Conservation (phyloP, 2,329 filamentous ascomycete species). For the Malbranchea cinnamomea region DNA sequence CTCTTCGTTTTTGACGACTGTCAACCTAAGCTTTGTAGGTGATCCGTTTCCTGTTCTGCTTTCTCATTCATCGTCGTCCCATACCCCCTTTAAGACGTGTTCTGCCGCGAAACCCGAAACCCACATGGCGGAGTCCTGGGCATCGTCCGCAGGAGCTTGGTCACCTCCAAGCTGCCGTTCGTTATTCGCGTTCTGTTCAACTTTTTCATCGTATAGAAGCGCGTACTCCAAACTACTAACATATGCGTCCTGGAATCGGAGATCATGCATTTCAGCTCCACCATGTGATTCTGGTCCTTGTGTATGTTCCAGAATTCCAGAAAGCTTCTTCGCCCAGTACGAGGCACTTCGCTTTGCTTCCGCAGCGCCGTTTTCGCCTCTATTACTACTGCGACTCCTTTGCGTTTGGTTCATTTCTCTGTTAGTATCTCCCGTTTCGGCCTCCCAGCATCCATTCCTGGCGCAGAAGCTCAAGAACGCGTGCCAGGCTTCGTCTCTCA, state of each 20-base stretch:
- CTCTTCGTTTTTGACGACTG: background rate
- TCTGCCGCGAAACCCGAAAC: constrained; percentile 10
- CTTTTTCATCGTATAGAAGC: constrained; percentile 12
- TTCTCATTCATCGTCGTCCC: constrained; percentile 3
- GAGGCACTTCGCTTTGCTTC: constrained; percentile 1
- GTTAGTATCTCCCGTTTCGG: constrained; percentile 6
- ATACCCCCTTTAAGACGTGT: constrained; percentile 8
- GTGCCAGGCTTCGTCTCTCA: constrained; percentile 24
- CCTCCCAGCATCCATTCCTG: constrained; percentile 22
- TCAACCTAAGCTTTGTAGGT: too few species aligned
- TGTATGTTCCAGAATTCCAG: too few species aligned
- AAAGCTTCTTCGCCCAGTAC: constrained; percentile 3
- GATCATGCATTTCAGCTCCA: background rate
- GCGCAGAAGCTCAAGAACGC: constrained; percentile 24
- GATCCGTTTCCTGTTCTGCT: too few species aligned
- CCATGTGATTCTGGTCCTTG: background rate
- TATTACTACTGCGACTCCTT: background rate
- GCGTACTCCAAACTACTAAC: constrained; percentile 14
- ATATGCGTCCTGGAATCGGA: constrained; percentile 8
- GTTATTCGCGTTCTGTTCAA: background rate
- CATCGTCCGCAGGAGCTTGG: constrained; percentile 4
- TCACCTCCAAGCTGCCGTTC: background rate
- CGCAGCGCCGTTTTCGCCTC: background rate
- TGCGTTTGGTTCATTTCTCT: constrained; percentile 1
- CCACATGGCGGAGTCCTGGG: constrained; percentile 11